Conservation (phyloP, 352 stramenopile species). For the Phytophthora meadii region DNA sequence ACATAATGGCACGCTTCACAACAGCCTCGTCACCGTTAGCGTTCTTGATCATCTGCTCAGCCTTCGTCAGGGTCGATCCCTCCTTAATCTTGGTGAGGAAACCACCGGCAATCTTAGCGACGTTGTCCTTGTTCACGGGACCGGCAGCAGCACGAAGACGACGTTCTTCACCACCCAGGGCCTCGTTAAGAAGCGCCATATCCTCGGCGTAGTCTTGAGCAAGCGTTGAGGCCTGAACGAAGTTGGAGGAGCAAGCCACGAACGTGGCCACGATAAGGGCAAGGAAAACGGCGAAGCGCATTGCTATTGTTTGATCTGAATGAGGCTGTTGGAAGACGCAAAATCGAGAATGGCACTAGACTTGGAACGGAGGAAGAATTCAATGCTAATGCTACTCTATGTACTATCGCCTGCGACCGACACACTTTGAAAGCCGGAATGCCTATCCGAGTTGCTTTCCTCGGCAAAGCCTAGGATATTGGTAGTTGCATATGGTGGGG, state of each 20-base stretch:
- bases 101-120: not conserved
- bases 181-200: not conserved
- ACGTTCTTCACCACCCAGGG: not conserved
- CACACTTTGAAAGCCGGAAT: slow-evolving; percentile 1
- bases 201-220: not conserved
- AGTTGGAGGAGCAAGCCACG: not conserved
- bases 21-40: not conserved
- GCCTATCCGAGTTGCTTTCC: slow-evolving; percentile 13
- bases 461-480: slow-evolving; percentile 5
- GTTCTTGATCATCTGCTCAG: not conserved
- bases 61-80: not conserved
- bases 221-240: not conserved
- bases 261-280: not conserved
- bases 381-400: too few species aligned
- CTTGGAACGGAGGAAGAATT: too few species aligned
- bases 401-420: too few species aligned
- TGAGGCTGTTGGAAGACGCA: not conserved
- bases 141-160: not conserved
- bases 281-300: not conserved
- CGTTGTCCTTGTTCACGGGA: not conserved
- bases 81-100: not conserved
- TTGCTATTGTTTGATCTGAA: not conserved
- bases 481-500: not conserved
- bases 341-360: not conserved
- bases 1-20: not conserved